Evolutionary conservation across 2,329 filamentous ascomycete genomes (phyloP), one percentile per base, ranked within the genome.

Genomic region (Lasiodiplodia theobromae): DNA sequence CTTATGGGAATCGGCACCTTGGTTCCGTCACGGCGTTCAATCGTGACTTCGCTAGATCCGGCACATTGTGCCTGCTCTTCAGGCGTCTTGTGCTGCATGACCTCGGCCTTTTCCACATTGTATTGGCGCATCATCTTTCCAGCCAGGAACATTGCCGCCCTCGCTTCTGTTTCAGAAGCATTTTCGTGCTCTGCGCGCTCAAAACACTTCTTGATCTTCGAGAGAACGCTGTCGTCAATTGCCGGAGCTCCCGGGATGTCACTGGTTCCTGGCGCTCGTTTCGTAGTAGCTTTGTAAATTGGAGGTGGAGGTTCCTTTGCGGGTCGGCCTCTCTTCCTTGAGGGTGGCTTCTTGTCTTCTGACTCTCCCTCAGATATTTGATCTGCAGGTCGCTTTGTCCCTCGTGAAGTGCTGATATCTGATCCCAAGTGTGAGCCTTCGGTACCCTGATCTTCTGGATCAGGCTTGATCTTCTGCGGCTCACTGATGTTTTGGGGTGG

Each of bases 71-170:
- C 14, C 51, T 70, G 69, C 10, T 49, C 38, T 23, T 72, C 68
- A 11, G 67, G 23, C 1, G 65, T 44, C n/a, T 66, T 62, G 40
- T 71, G 49, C 16, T 66, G 65, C n/a, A 71, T 44, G 11, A 72
- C 67, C 12, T 74, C 68, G 11, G 71, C 71, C 28, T 70, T 37
- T 0, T 60, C 66, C 18, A 73, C 58, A 44, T 71, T 73, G 66
- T 69, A 65, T 23, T 53, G 64, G 16, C 63, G 44, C 69, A 72
- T 71, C 25, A 70, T 28, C 10, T 65, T 63, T 2, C 56, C 52
- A 10, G 71, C 72, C 10, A 71, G 10, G 23, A 21, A 28, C 3
- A 66, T 4, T 11, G 49, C 62, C 0, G 62, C 62, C 12, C 11
- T 66, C 1, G 49, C 49, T 44, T 73, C 70, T 3, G 16, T 12